Evolutionary conservation across 805 yeast genomes (phyloP), one percentile per base, ranked within the genome.

Genomic region (Lachancea fermentati): DNA sequence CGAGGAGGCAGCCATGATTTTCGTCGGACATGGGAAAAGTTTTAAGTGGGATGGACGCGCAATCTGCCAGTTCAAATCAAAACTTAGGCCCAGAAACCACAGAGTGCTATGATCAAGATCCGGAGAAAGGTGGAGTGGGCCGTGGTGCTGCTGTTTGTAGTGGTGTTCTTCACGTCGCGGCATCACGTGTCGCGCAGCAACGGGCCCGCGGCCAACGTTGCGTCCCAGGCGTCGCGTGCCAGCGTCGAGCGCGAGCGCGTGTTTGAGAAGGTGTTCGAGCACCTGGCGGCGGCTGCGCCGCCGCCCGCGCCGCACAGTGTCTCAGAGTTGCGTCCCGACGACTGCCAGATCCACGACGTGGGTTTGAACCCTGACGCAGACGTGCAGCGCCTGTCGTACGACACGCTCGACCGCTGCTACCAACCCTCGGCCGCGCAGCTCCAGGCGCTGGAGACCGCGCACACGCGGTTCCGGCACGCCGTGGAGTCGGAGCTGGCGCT

Each of bases 381-480:
- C 9, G 37, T 35, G 24, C 24, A 16, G 11, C 37, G 30, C 18
- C 30, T 39, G 25, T 32, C 47, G 14, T 48, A 37, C 37, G 43
- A 46, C 12, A 48, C 45, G 32, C 43, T 55, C 33, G 42, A 47
- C 18, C 42, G 39, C 7, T 54, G 56, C 38, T 48, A 41, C 35
- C 44, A 42, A 15, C 29, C 51, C 14, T 13, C 46, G 4, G 40
- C 40, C 8, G 30, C 36, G 15, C 49, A 50, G 25, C 36, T 41
- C 33, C 29, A 36, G 22, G 39, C 37, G 19, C 39, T 32, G 14
- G 37, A 41, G 25, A 18, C 32, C 11, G 33, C 36, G 9, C 39
- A 36, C 41, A 32, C 32, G n/a, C 34, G 22, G 34, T 42, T 24
- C 16, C 19, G 35, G 36, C 25, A 24, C 4, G 7, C 28, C 16